A percentile compares a stretch with the other conserved stretches of the same genome.
Conservation (phyloP, 1,284 basidiomycete genomes). For the Schizophyllum amplum region DNA sequence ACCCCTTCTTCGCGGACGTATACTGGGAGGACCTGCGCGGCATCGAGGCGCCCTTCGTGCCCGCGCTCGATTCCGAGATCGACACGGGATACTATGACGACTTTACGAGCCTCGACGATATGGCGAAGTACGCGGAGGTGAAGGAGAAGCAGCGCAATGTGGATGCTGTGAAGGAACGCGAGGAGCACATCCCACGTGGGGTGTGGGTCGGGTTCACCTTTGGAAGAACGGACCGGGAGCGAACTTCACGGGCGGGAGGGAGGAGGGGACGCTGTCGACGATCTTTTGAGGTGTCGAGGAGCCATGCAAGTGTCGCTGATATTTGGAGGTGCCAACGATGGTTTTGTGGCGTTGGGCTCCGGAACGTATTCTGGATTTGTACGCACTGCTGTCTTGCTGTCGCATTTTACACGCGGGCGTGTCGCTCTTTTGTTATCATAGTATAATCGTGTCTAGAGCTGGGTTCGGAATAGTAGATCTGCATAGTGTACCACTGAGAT, state of each 20-base stretch:
- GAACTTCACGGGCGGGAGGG: constrained; percentile 29
- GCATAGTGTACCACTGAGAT: too few species aligned
- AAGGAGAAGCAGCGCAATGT: constrained; percentile 96
- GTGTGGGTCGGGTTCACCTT: constrained; percentile 99
- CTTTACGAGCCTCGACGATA: constrained; percentile 87
- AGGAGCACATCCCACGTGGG: constrained; percentile 65
- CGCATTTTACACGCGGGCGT: too few species aligned
- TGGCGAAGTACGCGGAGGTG: constrained; percentile 98
- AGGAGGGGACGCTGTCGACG: constrained; percentile 53
- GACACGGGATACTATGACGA: constrained; percentile 99
- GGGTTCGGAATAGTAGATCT: too few species aligned
- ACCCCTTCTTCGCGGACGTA: constrained; percentile 80
- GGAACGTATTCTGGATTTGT: too few species aligned
- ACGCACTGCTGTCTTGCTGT: too few species aligned
- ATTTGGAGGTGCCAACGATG: too few species aligned
- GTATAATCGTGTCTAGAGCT: too few species aligned
- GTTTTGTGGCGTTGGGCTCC: too few species aligned
- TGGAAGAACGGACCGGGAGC: constrained; percentile 69
- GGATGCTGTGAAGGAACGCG: constrained; percentile 84
- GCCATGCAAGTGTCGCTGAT: too few species aligned
- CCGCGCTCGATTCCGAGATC: constrained; percentile 89
- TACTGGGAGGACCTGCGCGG: constrained; percentile 77
- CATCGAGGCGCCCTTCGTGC: constrained; percentile 88
- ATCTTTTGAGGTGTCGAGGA: constrained; percentile 43
- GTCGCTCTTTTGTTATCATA: too few species aligned